Evolutionary conservation across 805 yeast genomes (phyloP), one percentile per base, ranked within the genome.

Genomic region (Nakazawaea anatomiae): DNA sequence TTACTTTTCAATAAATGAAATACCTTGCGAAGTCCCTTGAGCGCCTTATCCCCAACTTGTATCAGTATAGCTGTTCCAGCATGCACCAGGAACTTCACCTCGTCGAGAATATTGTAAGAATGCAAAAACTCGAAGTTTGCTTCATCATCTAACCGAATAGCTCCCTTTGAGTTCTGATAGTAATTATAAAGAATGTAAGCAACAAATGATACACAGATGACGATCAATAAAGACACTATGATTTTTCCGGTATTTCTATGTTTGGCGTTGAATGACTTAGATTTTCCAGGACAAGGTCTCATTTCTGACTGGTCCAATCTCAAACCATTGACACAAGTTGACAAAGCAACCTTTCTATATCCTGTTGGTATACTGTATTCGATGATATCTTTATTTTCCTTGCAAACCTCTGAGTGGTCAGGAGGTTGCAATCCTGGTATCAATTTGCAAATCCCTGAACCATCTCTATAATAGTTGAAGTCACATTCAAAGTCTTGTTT

Each of bases 401-500:
- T 57, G 66, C 97, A 87, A 51, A 79, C 73, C 54, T 75, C 76
- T 43, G 75, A 67, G 54, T 83, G 83, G 58, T 87, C 86, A 14
- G 84, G 80, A 8, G 91, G 87, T 3, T 73, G 64, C 53, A 76
- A 72, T 0, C 96, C 96, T 12, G 77, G 75, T 14, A 88, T 87
- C 42, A 89, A 76, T 60, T 77, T 79, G 70, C 97, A 91, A 11
- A 87, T 81, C 31, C 92, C 92, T 8, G 14, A 10, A 58, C 85
- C 92, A 0, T 82, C 86, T 50, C 85, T 75, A 55, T 66, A 74
- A 64, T 76, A 89, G 66, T 89, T 89, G 72, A 80, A 87, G 63
- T 91, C 97, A 76, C 98, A 91, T 65, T 91, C 98, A 61, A 70
- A 92, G 60, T 90, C 98, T 52, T 79, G 77, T 63, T 94, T 77